Base-by-base conservation (phyloP, 202 grass and related monocot species). In the Saccharum hybrid region DNA sequence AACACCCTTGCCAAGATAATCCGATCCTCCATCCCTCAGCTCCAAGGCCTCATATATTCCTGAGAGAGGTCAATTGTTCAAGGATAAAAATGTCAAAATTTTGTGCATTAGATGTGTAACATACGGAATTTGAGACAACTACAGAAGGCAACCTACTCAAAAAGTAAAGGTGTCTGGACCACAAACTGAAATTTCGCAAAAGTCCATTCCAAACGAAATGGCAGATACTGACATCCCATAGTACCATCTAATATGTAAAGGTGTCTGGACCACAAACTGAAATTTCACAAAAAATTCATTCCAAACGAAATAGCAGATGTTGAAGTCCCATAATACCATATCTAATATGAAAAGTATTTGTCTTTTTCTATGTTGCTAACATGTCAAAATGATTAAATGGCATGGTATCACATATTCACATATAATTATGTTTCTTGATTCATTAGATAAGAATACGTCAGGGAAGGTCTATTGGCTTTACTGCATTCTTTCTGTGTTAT, bases 1-100 rank as follows among this genome's bases (percentile, higher is more conserved):
- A 66, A 97, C 92, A 84, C 94, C 92, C 83, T 97, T 94, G 6
- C 92, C 90, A 82, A 97, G 18, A 80, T 97, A 97, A 57, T 97
- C 94, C 63, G 90, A 90, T 49, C 94, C 94, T 59, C 94, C 94
- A 62, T 97, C 94, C 87, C 94, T 90, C 83, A 97, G 74, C 51
- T 97, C 94, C 70, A 97, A 71, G 31, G 94, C 94, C 79, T 97
- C 94, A 71, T 97, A 94, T 30, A 94, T 72, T 9, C 89, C 91
- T 96, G 68, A 18, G 72, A 38, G 37, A 39, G 5, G 5, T 61
- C 56, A 43, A 39, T 62, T 19, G 36, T 40, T 0, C 37, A 63
- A 14, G 51, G 4, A 90, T 12, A 26, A 76, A 6, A 60, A 26
- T 12, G 2, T 37, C 3, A 76, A 0, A 11, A 79, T 10, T 66